A percentile compares a stretch with the other conserved stretches of the same genome.
These are phyloP conservation scores for Calycina marina DNA, from an alignment of 2,329 filamentous ascomycete species.

Conservation along the genomic window DNA sequence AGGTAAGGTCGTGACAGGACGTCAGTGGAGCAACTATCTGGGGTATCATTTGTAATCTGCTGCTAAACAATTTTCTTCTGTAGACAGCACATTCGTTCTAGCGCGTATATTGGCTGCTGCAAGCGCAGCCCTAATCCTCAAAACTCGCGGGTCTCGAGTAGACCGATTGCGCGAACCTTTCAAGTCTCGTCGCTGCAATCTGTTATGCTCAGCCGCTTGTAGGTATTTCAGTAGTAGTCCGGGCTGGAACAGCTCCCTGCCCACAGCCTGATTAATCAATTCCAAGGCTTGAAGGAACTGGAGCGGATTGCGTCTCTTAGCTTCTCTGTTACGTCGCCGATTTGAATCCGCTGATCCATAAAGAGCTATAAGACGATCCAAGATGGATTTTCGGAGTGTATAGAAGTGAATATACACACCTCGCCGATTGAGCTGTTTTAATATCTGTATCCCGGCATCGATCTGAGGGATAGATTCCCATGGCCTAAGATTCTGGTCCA, in stretches of 20 bases:
- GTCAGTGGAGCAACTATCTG: too few relatives aligned
- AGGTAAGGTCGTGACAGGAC: too few relatives aligned
- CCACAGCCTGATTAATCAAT: constrained; percentile 14
- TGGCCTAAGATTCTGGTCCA: constrained; percentile 1
- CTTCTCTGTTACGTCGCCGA: constrained; percentile 10
- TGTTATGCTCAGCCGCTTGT: not conserved
- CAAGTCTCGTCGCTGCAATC: not conserved
- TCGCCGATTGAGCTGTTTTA: constrained; percentile 13
- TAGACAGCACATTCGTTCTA: too few relatives aligned
- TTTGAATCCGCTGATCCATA: constrained; percentile 15
- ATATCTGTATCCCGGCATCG: constrained; percentile 15
- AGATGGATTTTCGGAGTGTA: constrained; percentile 10
- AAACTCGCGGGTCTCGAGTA: not conserved
- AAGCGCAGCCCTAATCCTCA: too few relatives aligned
- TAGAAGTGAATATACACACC: constrained; percentile 11
- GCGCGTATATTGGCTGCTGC: too few relatives aligned
- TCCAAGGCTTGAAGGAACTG: constrained; percentile 8
- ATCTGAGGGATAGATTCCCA: constrained; percentile 2
- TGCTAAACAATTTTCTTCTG: too few relatives aligned
- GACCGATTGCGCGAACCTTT: not conserved
- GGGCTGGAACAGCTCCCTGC: constrained; percentile 3
- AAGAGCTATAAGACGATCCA: constrained; percentile 16
- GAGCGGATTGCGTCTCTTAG: constrained; percentile 2
- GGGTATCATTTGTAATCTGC: too few relatives aligned
- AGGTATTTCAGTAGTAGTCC: not conserved